These are phyloP conservation scores for Penicillium simplicissimum DNA, from an alignment of 495 filamentous ascomycete species.

Conservation along the genomic window DNA sequence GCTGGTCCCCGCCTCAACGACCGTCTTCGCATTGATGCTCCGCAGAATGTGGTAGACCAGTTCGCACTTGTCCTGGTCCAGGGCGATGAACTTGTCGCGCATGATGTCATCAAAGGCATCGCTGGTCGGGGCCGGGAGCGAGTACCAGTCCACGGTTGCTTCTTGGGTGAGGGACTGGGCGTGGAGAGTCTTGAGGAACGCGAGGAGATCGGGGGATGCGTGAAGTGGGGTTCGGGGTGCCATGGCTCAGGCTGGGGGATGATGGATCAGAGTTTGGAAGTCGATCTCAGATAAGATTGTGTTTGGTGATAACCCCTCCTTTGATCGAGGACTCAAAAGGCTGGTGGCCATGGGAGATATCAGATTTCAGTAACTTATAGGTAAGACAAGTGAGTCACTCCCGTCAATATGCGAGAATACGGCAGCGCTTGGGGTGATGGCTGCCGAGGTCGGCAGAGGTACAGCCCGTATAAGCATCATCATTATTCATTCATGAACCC, in stretches of 20 bases:
- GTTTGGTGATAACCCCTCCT: no score
- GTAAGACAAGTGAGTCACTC: background rate
- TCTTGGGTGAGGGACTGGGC: constrained; percentile 34
- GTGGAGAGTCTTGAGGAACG: constrained; percentile 31
- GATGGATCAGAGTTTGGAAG: background rate
- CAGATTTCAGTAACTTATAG: background rate
- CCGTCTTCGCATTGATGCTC: constrained; percentile 45
- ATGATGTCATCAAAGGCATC: constrained; percentile 37
- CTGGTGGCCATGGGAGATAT: background rate
- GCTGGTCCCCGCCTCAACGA: constrained; percentile 59
- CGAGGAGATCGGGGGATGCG: constrained; percentile 21
- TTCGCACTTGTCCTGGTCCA: constrained; percentile 56
- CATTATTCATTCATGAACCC: no score
- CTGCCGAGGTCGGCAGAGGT: background rate
- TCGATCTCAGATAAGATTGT: background rate
- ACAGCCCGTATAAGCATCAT: background rate
- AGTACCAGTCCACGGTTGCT: constrained; percentile 21
- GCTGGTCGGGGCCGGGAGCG: constrained; percentile 17
- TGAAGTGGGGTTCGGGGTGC: constrained; percentile 18
- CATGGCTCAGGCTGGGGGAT: constrained; percentile 16
- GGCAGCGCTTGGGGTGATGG: background rate
- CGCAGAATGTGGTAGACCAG: constrained; percentile 52
- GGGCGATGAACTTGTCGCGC: constrained; percentile 55
- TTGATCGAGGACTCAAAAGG: background rate
- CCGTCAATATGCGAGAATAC: background rate